Percentiles rank a stretch among this genome's conserved stretches.
Conservation (phyloP, 202 grass and related monocot genomes). For the Schoenoplectus tabernaemontani region DNA sequence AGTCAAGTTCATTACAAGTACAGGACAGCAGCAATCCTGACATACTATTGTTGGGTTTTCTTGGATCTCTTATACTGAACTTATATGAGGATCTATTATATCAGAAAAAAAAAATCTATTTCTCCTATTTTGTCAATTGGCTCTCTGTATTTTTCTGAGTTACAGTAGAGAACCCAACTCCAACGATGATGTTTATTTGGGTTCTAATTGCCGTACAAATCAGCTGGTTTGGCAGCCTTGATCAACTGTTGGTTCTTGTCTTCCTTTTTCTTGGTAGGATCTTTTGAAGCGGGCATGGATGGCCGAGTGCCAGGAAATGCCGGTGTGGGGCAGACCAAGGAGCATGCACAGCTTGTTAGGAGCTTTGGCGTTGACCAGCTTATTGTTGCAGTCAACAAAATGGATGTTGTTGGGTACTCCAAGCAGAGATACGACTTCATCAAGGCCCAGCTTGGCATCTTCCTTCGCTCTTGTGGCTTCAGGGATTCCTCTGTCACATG, state of each 20-base stretch:
- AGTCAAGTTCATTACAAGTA: neutral
- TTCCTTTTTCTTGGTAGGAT: conserved; percentile 27
- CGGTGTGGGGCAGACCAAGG: conserved; percentile 88
- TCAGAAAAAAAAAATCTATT: neutral
- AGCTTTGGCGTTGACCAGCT: conserved; percentile 94
- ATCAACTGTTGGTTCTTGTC: neutral
- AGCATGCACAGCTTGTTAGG: conserved; percentile 85
- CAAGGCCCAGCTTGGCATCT: conserved; percentile 61
- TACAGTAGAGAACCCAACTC: neutral
- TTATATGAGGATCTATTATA: neutral
- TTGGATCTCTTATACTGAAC: neutral
- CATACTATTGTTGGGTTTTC: neutral
- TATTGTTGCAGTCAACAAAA: conserved; percentile 84
- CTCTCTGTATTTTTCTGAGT: neutral
- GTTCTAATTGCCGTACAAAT: neutral
- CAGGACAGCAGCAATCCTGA: neutral
- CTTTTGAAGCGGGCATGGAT: conserved; percentile 93
- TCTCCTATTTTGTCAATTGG: neutral
- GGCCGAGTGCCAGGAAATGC: conserved; percentile 42
- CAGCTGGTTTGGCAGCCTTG: neutral
- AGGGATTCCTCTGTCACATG: conserved; percentile 64
- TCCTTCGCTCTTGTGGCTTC: conserved; percentile 72
- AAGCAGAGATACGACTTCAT: conserved; percentile 89
- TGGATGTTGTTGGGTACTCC: conserved; percentile 76
- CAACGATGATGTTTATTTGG: neutral